These are phyloP conservation scores for Kwoniella mangroviensis DNA, from an alignment of 768 basidiomycete species.

Conservation along the genomic window DNA sequence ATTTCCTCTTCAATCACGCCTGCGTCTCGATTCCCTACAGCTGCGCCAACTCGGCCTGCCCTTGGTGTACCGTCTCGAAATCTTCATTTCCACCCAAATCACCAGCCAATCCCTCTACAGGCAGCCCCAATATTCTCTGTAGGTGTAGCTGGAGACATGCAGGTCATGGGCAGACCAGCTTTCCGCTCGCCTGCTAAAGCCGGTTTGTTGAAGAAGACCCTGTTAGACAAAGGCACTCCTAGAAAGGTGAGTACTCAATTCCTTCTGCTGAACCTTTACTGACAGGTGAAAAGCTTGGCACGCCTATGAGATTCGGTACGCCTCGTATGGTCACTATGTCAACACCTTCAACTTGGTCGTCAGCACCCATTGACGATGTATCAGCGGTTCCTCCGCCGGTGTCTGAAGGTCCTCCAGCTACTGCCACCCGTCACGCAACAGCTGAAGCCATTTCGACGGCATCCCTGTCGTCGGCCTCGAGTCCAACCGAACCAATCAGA, in stretches of 20 bases:
- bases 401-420: conserved; percentile 26
- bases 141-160: conserved; percentile 20
- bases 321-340: conserved; percentile 17
- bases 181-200: conserved; percentile 28
- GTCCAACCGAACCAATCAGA: conserved; percentile 11
- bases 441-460: not conserved
- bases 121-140: conserved; percentile 27
- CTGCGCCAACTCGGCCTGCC: conserved; percentile 12
- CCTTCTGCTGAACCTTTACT: not conserved
- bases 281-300: conserved; percentile 29
- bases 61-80: conserved; percentile 41
- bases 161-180: not conserved
- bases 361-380: conserved; percentile 18
- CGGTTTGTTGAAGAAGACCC: conserved; percentile 6
- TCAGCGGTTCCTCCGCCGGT: conserved; percentile 15
- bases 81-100: conserved; percentile 17
- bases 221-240: conserved; percentile 14
- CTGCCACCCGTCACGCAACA: conserved; percentile 24
- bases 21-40: not conserved
- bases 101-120: conserved; percentile 6
- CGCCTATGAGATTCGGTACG: conserved; percentile 34
- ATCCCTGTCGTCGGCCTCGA: conserved; percentile 22
- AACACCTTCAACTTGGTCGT: not conserved
- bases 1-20: not conserved
- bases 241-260: conserved; percentile 25